Evolutionary conservation across 2,329 filamentous ascomycete species (phyloP), one percentile per base, ranked within the genome.

Genomic region (Ceratocystis cacaofunesta): DNA sequence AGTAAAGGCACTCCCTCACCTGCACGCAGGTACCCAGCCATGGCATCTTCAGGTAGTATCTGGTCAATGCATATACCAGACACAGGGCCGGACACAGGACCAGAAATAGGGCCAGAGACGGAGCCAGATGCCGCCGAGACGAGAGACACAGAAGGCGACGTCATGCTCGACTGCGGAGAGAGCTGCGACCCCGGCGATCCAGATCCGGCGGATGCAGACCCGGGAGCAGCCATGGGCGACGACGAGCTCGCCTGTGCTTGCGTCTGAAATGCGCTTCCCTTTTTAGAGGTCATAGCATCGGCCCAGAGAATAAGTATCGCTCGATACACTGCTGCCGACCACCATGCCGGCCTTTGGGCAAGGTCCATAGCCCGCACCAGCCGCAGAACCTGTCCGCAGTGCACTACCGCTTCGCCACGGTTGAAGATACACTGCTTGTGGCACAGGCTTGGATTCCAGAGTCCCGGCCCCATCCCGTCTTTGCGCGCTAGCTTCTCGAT

Each of bases 251-350:
- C 28, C 8, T 32, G 55, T 2, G 43, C 43, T 30, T 62, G 46
- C 3, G 30, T 44, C 19, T 36, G 43, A 5, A 46, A 30, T 5
- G 61, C 3, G 25, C 41, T n/a, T 25, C 19, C 19, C 19, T 10
- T 30, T 41, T 64, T 58, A 3, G 17, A 32, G 22, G 44, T 36
- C 22, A 86, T 73, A 69, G 83, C 82, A 69, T 87, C 82, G 1
- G 80, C 78, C 85, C 84, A 87, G 1, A 86, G 75, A 50, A 85
- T 80, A 65, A 87, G 75, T 3, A 79, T 79, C 1, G 80, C 85
- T n/a, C 87, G 83, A 72, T 89, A 89, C 50, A 89, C 76, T 2
- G 85, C 86, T 1, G 80, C 82, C n/a, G 84, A 77, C 86, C 86
- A 89, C 86, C 86, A 90, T 46, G 80, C 81, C 5, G 86, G 86